Base-by-base conservation (phyloP, 495 filamentous ascomycete species). In the Hypoxylon lienhwacheense region DNA sequence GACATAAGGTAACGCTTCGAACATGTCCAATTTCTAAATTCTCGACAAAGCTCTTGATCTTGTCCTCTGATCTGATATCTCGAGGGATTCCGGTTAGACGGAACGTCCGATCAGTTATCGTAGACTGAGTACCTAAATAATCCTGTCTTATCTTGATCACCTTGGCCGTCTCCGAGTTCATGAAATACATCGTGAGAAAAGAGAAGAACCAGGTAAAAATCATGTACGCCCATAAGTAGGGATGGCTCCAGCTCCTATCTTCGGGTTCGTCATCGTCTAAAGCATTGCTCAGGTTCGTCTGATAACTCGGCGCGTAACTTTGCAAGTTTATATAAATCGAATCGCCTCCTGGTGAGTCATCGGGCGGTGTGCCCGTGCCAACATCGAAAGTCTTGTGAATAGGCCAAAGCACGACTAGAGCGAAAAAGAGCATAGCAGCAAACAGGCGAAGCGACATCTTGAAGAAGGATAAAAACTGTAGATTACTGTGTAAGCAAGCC, bases 181-280 rank as follows among this genome's bases (percentile, higher is more conserved):
- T 81, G 58, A 96, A 76, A 62, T 89, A 96, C n/a, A 97, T 69
- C 0, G 85, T 86, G 29, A 97, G 69, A 0, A 76, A 82, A 11
- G 85, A 92, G 67, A 97, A 97, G 19, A 97, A 71, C 71, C 96
- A 99, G 5, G 90, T 85, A 63, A 97, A 97, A 19, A 85, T 74
- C 7, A 97, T 77, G 64, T 97, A 95, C 40, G 92, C 89, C 91
- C 91, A 97, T n/a, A 97, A 74, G 64, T 93, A 95, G n/a, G n/a
- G n/a, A n/a, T n/a, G n/a, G 20, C 69, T 61, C 47, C 63, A 59
- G 35, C 72, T 76, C 36, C 69, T 72, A 29, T 72, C 67, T 11
- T 68, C 56, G 12, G 7, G 26, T 5, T 53, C 44, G 11, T 33
- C 12, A 6, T 49, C 47, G 2, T 22, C 20, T 24, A 55, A 14